Conservation (phyloP, 2,329 filamentous ascomycete species). For the Gnomoniopsis sp. region DNA sequence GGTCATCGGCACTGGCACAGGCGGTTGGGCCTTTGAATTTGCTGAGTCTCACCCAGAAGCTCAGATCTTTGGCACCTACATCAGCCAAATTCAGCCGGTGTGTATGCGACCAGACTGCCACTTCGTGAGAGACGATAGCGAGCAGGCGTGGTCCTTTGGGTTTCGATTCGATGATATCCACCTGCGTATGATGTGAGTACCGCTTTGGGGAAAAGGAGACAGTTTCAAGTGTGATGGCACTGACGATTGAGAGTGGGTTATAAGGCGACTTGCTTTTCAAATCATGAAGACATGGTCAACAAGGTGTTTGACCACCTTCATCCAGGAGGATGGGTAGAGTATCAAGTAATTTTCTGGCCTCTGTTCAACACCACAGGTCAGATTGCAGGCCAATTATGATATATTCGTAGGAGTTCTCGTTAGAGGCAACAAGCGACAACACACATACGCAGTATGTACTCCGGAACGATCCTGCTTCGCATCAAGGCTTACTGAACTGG, state of each 20-base stretch:
- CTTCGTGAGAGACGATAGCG: constrained; percentile 68
- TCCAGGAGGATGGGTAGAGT: constrained; percentile 53
- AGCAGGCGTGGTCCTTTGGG: constrained; percentile 47
- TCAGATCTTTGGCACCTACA: constrained; percentile 59
- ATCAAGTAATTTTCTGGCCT: constrained; percentile 42
- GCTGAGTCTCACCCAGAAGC: constrained; percentile 58
- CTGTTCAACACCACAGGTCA: constrained; percentile 39
- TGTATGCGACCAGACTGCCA: constrained; percentile 70
- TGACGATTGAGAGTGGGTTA: neutral
- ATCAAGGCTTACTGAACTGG: constrained; percentile 37
- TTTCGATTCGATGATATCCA: constrained; percentile 53
- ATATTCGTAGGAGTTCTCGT: neutral
- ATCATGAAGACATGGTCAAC: constrained; percentile 40
- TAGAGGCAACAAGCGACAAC: neutral
- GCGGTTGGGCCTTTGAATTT: constrained; percentile 67
- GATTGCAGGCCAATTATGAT: neutral
- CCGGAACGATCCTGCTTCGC: constrained; percentile 28
- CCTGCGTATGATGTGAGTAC: constrained; percentile 35
- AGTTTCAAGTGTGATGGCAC: neutral
- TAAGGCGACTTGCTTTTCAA: neutral
- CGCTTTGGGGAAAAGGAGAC: neutral
- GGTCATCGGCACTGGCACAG: constrained; percentile 36
- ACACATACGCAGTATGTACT: constrained; percentile 28
- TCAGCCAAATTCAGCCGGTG: constrained; percentile 63
- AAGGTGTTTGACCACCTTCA: constrained; percentile 44